Base-by-base conservation (phyloP, 2,329 filamentous ascomycete genomes). In the Alternaria consortialis region DNA sequence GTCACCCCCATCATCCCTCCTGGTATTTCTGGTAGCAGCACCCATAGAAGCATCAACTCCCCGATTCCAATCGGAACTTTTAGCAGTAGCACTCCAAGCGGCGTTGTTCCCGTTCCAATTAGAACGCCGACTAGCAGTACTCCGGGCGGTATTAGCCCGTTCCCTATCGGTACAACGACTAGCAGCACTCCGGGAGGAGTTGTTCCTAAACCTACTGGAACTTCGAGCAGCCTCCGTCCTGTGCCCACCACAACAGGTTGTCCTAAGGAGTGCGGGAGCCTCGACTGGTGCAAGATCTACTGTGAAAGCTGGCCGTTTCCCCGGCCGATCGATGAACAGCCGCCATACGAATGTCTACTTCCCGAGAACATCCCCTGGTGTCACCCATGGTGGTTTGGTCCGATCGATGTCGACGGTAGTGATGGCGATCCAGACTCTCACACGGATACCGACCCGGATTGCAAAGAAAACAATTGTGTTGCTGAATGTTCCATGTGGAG, bases 401-500 rank as follows among this genome's bases (percentile, higher is more conserved):
- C 32, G 42, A 31, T 12, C 8, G 20, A 42, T 7, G 34, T 34
- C 8, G 29, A 39, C 12, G 23, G 46, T 25, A 32, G 29, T 50
- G 43, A 51, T 29, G 55, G 56, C 7, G 59, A 61, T 50, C 56
- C 59, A 17, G 60, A 60, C n/a, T 56, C 60, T 7, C 52, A 60
- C 8, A 37, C 52, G 5, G 58, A 61, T 7, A 53, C 37, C 13
- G 60, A 57, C 27, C 44, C 51, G 27, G 48, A 51, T 2, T 69
- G 67, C 25, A 53, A 56, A n/a, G 59, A 61, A 1, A 64, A 65
- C 6, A 44, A 66, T 40, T 70, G 68, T 36, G 15, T 60, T 20
- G 27, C 23, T 4, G 60, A 65, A 1, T 66, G 64, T 25, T 5
- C 32, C 1, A 15, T 36, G 2, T 65, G 63, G 61, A 56, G 50